These are phyloP conservation scores for Blastomyces emzantsi DNA, from an alignment of 2,329 filamentous ascomycete genomes.

Conservation along the genomic window DNA sequence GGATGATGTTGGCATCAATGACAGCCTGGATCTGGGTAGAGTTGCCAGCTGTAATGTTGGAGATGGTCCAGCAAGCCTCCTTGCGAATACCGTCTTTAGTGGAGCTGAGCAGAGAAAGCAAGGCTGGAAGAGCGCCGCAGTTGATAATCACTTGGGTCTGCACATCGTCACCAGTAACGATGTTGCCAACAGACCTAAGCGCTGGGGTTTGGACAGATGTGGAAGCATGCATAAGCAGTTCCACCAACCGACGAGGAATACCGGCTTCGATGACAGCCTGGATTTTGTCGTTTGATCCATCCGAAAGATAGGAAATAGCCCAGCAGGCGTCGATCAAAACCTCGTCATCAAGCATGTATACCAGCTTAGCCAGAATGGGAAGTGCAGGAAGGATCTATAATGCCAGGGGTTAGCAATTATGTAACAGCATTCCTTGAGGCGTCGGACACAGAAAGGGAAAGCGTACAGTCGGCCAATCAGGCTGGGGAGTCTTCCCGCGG, in stretches of 20 bases:
- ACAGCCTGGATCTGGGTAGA: constrained; percentile 96
- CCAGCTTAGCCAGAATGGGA: constrained; percentile 89
- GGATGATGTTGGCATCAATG: constrained; percentile 93
- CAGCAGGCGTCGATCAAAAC: constrained; percentile 98
- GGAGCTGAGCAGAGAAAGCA: constrained; percentile 89
- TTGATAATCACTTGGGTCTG: constrained; percentile 99
- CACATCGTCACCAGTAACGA: constrained; percentile 95
- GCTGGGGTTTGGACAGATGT: constrained; percentile 97
- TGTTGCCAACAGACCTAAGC: constrained; percentile 94
- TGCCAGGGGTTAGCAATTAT: constrained; percentile 14
- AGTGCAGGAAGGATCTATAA: constrained; percentile 82
- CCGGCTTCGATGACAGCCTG: constrained; percentile 98
- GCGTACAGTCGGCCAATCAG: constrained; percentile 91
- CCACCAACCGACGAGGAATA: constrained; percentile 90
- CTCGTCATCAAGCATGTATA: constrained; percentile 97
- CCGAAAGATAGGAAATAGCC: constrained; percentile 97
- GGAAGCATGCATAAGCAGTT: constrained; percentile 95
- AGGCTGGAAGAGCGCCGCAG: constrained; percentile 82
- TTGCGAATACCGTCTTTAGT: constrained; percentile 99
- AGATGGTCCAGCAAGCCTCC: constrained; percentile 99
- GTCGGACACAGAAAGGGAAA: not conserved
- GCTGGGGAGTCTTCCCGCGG: constrained; percentile 97
- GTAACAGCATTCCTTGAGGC: not conserved
- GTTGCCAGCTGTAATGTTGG: constrained; percentile 97
- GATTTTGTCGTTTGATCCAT: constrained; percentile 98